Evolutionary conservation across 2,329 filamentous ascomycete genomes (phyloP).

Genomic region (Penicillium digitatum): DNA sequence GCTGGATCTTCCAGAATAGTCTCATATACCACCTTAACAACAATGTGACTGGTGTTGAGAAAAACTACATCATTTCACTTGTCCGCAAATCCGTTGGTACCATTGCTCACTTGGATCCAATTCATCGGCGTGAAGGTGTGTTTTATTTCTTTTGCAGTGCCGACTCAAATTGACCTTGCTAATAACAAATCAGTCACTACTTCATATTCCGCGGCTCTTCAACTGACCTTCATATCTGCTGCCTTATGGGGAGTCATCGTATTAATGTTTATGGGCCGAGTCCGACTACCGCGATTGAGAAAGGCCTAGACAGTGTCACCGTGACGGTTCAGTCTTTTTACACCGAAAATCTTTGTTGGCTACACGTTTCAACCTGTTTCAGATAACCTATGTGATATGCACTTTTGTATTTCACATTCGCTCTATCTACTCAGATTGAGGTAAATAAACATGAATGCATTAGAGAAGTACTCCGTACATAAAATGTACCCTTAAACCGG

Average conservation of each 20-base stretch:
- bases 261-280: constrained; percentile 30
- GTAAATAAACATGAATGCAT: neutral
- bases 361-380: neutral
- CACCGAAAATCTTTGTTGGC: neutral
- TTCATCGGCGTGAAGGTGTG: constrained; percentile 48
- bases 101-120: constrained; percentile 44
- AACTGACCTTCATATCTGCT: constrained; percentile 38
- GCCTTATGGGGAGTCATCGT: constrained; percentile 35
- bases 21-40: constrained; percentile 57
- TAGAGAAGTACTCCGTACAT: neutral
- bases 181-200: constrained; percentile 30
- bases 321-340: neutral
- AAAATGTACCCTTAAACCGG: neutral
- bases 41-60: constrained; percentile 58
- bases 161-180: constrained; percentile 8
- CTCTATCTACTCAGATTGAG: neutral
- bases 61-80: constrained; percentile 49
- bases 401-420: neutral
- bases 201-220: constrained; percentile 37
- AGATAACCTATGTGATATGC: neutral
- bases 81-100: constrained; percentile 51
- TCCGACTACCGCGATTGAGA: constrained; percentile 34
- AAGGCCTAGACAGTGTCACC: constrained; percentile 13
- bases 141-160: neutral
- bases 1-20: constrained; percentile 69